Conservation (phyloP, 352 stramenopile genomes). For the Pythium chondricola region DNA sequence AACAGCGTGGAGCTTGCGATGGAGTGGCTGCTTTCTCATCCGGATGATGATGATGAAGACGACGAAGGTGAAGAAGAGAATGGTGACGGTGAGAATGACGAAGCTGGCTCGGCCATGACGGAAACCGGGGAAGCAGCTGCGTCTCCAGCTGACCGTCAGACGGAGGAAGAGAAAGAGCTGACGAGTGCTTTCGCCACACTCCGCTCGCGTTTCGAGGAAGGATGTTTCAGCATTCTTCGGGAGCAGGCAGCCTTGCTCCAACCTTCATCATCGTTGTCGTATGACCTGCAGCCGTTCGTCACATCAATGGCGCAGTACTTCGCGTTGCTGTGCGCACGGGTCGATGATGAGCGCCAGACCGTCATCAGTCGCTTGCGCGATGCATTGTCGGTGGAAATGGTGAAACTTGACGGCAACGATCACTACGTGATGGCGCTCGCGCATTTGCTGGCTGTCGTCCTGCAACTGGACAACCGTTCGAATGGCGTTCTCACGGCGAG, state of each 20-base stretch:
- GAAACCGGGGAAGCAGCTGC: background rate
- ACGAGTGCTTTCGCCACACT: conserved; percentile 44
- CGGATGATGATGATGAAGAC: conserved; percentile 51
- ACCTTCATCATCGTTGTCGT: conserved; percentile 5
- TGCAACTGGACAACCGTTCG: conserved; percentile 48
- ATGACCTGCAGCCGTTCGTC: conserved; percentile 44
- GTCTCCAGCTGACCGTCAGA: conserved; percentile 17
- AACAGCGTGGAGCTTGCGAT: conserved; percentile 95
- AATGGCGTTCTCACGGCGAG: conserved; percentile 25
- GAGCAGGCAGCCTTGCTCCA: conserved; percentile 18
- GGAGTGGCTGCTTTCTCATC: conserved; percentile 94
- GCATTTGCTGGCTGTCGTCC: conserved; percentile 66
- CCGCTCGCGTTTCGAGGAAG: conserved; percentile 50
- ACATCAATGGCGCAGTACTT: conserved; percentile 67
- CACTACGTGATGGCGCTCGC: conserved; percentile 38
- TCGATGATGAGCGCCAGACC: conserved; percentile 45
- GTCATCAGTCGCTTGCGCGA: conserved; percentile 48
- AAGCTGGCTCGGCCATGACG: background rate
- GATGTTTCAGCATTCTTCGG: conserved; percentile 61
- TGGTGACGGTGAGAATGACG: conserved; percentile 19
- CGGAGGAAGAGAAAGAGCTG: conserved; percentile 39
- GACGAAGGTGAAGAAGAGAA: conserved; percentile 24
- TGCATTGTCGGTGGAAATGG: conserved; percentile 34
- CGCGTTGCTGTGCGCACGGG: conserved; percentile 42
- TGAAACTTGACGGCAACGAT: conserved; percentile 23